A percentile compares a stretch with the other conserved stretches of the same genome.
Evolutionary conservation across 2,329 filamentous ascomycete genomes (phyloP).

Genomic region (Exophiala phaeomuriformis): DNA sequence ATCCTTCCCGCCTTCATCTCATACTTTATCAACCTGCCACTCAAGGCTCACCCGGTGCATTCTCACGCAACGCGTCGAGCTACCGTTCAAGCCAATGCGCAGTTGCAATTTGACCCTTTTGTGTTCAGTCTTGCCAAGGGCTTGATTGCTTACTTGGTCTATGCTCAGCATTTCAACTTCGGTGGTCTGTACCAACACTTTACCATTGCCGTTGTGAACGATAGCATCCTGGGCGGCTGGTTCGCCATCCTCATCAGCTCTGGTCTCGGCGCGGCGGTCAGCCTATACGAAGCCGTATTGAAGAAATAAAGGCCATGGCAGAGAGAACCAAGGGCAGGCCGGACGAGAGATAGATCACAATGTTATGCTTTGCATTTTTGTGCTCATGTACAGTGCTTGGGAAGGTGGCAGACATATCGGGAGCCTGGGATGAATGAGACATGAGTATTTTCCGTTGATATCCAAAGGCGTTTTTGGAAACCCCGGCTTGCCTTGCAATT

Average conservation of each 20-base stretch:
- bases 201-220: slow-evolving; percentile 35
- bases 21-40: slow-evolving; percentile 85
- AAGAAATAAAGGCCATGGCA: slow-evolving; percentile 30
- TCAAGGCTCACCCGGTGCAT: slow-evolving; percentile 35
- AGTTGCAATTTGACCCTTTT: slow-evolving; percentile 63
- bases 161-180: slow-evolving; percentile 46
- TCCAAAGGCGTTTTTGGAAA: slow-evolving; percentile 3
- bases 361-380: background rate
- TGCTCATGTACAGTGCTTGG: slow-evolving; percentile 10
- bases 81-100: slow-evolving; percentile 24
- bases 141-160: slow-evolving; percentile 72
- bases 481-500: background rate
- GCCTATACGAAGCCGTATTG: slow-evolving; percentile 43
- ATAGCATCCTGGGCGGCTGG: slow-evolving; percentile 35
- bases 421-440: slow-evolving; percentile 13
- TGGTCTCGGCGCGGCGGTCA: slow-evolving; percentile 37
- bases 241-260: slow-evolving; percentile 37
- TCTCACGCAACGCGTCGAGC: slow-evolving; percentile 35
- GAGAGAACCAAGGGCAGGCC: background rate
- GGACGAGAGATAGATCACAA: background rate
- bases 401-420: background rate
- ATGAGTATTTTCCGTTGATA: slow-evolving; percentile 13
- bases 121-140: slow-evolving; percentile 87
- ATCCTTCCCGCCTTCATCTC: slow-evolving; percentile 63
- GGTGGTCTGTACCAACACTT: slow-evolving; percentile 33